Base-by-base conservation (phyloP, 208 protist genomes). In the Trypanosoma brucei region DNA sequence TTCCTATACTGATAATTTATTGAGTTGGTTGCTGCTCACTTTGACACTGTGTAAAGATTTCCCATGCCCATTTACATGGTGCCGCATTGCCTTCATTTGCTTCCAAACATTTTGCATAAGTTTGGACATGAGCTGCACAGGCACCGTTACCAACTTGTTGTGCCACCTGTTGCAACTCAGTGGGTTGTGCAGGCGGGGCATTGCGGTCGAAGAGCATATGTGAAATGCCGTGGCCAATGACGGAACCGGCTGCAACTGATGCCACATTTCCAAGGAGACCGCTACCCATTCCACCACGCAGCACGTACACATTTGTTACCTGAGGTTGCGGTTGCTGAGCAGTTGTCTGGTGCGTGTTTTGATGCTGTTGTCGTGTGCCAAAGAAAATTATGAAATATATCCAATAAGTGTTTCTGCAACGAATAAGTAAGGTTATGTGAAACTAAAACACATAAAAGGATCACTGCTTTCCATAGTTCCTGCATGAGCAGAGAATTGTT, bases 21-120 rank as follows among this genome's bases (percentile, higher is more conserved):
- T 59, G 48, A 39, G 68, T 30, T 44, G 42, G 51, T 8, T 72
- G 60, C 42, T 82, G 70, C 48, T 78, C 62, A 1, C 59, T 38
- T 61, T 88, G 83, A 73, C 88, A 94, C 72, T 94, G 83, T 55
- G 75, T 61, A 65, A 94, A 94, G 75, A 84, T 83, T 42, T 94
- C 88, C 88, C 88, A 94, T 44, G 83, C 88, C 88, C 88, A 94
- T 72, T 82, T 87, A 75, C 88, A 94, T 55, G 75, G 75, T 52
- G 91, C 81, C 34, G 82, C 55, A 2, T 69, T 67, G 30, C 76
- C 73, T 35, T 65, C 50, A 61, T 91, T 91, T 48, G 75, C 76
- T 73, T 94, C 88, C 5, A 94, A 60, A 63, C 88, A 92, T 77
- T 91, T 90, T 59, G 85, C 67, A 79, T 92, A 94, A 40, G 81